Base-by-base conservation (phyloP, 352 stramenopile genomes). In the Globisporangium apiculatum region DNA sequence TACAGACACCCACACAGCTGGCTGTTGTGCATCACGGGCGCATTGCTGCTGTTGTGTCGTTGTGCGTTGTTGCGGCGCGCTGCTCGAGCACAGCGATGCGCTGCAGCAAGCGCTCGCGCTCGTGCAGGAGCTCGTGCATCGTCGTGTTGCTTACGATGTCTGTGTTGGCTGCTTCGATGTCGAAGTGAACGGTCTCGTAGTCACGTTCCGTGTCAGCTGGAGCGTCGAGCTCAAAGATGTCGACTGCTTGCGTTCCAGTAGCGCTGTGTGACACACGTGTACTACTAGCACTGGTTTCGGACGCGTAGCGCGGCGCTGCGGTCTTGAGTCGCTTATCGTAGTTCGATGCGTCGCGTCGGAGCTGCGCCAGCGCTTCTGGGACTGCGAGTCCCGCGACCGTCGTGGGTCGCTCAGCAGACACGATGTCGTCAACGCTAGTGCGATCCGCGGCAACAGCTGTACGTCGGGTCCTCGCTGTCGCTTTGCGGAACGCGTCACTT, bases 321-420 rank as follows among this genome's bases (percentile, higher is more conserved):
- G 74, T 86, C 55, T 76, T 72, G 41, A 83, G 49, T 7, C 79
- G 72, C 40, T 75, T 81, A 10, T 81, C 65, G 35, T 65, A 64
- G 53, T 67, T 76, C 2, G 54, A 68, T 5, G 58, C 60, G 9
- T 79, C 74, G 6, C 74, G 74, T 18, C 69, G 64, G 12, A 89
- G 64, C 59, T 84, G 69, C 4, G 64, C 69, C 10, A 79, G 53
- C 9, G 79, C 72, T 53, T 83, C 72, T 0, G 79, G 74, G 0
- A 84, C 65, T 6, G 63, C 72, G 14, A 87, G 65, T 12, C 76
- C 79, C 15, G 74, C 76, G 14, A 84, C 70, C 10, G 78, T 88
- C 68, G 74, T 75, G 10, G 78, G 78, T 0, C 76, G 70, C 7
- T 45, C 43, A 8, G 14, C 15, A 18, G n/a, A 36, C 5, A 15